These are phyloP conservation scores for Trichoderma atrobrunneum DNA, from an alignment of 2,329 filamentous ascomycete species.

Conservation along the genomic window DNA sequence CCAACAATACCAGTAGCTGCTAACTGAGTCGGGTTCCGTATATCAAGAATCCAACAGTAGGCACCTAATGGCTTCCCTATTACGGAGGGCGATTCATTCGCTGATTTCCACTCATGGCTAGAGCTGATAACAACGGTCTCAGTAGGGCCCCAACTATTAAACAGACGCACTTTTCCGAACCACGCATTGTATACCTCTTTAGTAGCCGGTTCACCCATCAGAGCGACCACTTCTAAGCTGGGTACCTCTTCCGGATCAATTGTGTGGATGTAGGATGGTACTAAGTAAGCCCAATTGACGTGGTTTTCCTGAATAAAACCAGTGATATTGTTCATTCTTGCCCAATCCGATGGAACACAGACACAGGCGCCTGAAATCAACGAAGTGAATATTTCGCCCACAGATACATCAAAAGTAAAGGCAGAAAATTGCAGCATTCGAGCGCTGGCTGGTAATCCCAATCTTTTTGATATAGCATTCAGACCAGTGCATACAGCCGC, in stretches of 20 bases:
- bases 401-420: slow-evolving; percentile 19
- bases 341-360: slow-evolving; percentile 23
- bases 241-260: background rate
- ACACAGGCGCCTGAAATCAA: slow-evolving; percentile 21
- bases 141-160: slow-evolving; percentile 43
- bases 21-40: slow-evolving; percentile 22
- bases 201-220: slow-evolving; percentile 1
- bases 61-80: slow-evolving; percentile 14
- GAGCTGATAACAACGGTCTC: slow-evolving; percentile 34
- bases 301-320: background rate
- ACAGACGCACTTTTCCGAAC: slow-evolving; percentile 30
- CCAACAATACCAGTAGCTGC: slow-evolving; percentile 26
- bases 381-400: slow-evolving; percentile 17
- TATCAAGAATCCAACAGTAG: slow-evolving; percentile 25
- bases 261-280: background rate
- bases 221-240: background rate
- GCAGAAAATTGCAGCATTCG: slow-evolving; percentile 20
- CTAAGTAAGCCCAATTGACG: background rate
- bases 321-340: slow-evolving; percentile 12
- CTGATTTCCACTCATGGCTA: background rate
- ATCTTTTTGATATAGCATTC: background rate
- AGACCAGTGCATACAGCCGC: slow-evolving; percentile 2
- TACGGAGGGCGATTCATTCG: background rate
- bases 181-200: background rate
- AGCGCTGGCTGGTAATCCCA: background rate